Percentiles rank a stretch among this genome's conserved stretches.
These are phyloP conservation scores for Vitis hybrid DNA, from an alignment of 177 flowering plant species.

Conservation along the genomic window DNA sequence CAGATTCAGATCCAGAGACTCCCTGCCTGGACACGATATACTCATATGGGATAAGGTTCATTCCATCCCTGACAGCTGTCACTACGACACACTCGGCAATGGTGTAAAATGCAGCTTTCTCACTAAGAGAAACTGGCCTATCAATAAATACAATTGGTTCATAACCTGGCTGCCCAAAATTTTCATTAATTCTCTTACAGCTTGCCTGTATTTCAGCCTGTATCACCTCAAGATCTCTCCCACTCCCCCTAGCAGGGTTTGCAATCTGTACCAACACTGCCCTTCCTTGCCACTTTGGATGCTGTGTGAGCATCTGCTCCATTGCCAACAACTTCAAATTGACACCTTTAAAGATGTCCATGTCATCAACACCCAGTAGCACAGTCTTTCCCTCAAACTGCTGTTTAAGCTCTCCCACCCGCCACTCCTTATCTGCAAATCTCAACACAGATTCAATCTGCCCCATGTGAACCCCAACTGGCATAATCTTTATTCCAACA, in stretches of 20 bases:
- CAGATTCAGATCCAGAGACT: neutral
- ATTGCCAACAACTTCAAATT: slow-evolving; percentile 14
- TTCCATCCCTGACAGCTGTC: slow-evolving; percentile 20
- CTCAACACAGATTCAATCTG: slow-evolving; percentile 18
- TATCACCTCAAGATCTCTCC: slow-evolving; percentile 9
- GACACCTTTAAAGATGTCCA: slow-evolving; percentile 5
- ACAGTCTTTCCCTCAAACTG: slow-evolving; percentile 15
- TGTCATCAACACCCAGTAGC: slow-evolving; percentile 9
- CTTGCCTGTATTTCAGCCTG: slow-evolving; percentile 3
- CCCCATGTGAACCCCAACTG: slow-evolving; percentile 18
- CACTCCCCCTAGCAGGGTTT: slow-evolving; percentile 16
- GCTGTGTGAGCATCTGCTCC: slow-evolving; percentile 16
- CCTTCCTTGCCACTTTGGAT: slow-evolving; percentile 13
- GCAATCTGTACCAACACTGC: slow-evolving; percentile 16
- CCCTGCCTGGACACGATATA: slow-evolving; percentile 15
- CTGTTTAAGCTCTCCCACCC: slow-evolving; percentile 11
- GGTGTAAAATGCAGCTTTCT: slow-evolving; percentile 13
- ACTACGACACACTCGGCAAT: slow-evolving; percentile 16
- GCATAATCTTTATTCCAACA: slow-evolving; percentile 16
- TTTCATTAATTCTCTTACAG: slow-evolving; percentile 8
- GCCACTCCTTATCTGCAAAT: slow-evolving; percentile 5
- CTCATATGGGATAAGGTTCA: slow-evolving; percentile 17
- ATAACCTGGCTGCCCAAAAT: slow-evolving; percentile 10
- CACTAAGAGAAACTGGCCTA: slow-evolving; percentile 6
- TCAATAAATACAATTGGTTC: slow-evolving; percentile 9